These are phyloP conservation scores for Daldinia childiae DNA, from an alignment of 495 filamentous ascomycete species.

Conservation along the genomic window DNA sequence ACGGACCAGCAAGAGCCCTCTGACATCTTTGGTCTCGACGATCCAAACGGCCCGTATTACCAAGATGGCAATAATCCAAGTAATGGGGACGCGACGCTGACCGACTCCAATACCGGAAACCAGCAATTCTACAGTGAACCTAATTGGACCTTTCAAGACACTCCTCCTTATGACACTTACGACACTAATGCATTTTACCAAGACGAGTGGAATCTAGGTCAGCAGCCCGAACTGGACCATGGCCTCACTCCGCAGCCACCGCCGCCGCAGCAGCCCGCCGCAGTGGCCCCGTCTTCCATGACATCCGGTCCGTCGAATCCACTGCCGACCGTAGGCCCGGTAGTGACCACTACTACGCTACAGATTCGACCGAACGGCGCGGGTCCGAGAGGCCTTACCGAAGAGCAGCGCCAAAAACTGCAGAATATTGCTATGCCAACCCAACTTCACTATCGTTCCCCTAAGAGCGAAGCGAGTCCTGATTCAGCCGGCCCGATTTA, in stretches of 20 bases:
- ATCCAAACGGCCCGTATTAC: slow-evolving; percentile 44
- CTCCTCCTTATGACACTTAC: slow-evolving; percentile 56
- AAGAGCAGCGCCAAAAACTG: slow-evolving; percentile 63
- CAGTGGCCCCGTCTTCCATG: slow-evolving; percentile 33
- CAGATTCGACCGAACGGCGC: slow-evolving; percentile 33
- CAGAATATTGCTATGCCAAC: slow-evolving; percentile 66
- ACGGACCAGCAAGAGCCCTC: slow-evolving; percentile 45
- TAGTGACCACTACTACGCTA: slow-evolving; percentile 22
- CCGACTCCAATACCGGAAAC: slow-evolving; percentile 39
- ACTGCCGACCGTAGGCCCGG: slow-evolving; percentile 28
- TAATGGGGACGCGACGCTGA: slow-evolving; percentile 45
- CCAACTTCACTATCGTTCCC: slow-evolving; percentile 63
- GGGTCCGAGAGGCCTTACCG: slow-evolving; percentile 44
- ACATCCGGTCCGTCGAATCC: slow-evolving; percentile 26
- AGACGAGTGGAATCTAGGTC: slow-evolving; percentile 45
- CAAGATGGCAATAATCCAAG: slow-evolving; percentile 40
- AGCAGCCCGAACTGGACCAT: slow-evolving; percentile 40
- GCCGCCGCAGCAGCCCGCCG: slow-evolving; percentile 26
- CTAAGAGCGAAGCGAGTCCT: slow-evolving; percentile 60
- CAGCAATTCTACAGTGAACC: slow-evolving; percentile 48
- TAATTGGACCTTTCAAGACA: slow-evolving; percentile 56
- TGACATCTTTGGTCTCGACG: slow-evolving; percentile 48
- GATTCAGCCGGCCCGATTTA: slow-evolving; percentile 55
- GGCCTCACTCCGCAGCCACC: slow-evolving; percentile 33
- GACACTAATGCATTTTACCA: slow-evolving; percentile 46